Conservation (phyloP, 208 protist genomes). For the Vickermania spadyakhi region DNA sequence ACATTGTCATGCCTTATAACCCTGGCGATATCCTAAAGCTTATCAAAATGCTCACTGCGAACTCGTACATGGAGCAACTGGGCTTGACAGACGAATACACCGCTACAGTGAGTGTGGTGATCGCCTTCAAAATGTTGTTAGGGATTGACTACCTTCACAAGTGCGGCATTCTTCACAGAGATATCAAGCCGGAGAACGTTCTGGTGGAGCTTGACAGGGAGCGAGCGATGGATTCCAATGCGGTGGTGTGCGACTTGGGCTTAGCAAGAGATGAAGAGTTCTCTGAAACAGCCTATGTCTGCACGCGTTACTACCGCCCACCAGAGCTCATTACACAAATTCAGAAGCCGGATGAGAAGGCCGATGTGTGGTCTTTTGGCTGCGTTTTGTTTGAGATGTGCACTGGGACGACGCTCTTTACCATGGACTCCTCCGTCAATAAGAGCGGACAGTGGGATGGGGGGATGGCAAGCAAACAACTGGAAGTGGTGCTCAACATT, state of each 20-base stretch:
- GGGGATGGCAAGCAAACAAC: constrained; percentile 56
- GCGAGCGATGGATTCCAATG: constrained; percentile 54
- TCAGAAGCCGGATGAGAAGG: constrained; percentile 44
- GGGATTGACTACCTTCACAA: constrained; percentile 88
- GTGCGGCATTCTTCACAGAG: constrained; percentile 90
- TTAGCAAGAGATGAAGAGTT: constrained; percentile 69
- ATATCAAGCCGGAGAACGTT: constrained; percentile 97
- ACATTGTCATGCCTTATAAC: constrained; percentile 89
- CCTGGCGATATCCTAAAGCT: constrained; percentile 74
- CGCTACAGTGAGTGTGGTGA: constrained; percentile 50
- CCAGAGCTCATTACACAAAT: constrained; percentile 91
- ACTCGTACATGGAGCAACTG: constrained; percentile 14
- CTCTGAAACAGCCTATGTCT: constrained; percentile 89
- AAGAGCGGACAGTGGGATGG: constrained; percentile 70
- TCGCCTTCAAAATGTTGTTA: constrained; percentile 81
- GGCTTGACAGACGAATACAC: constrained; percentile 34
- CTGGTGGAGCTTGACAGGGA: constrained; percentile 73
- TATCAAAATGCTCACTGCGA: constrained; percentile 27
- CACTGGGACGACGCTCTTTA: constrained; percentile 91
- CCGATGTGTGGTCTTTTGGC: constrained; percentile 94
- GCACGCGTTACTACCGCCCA: constrained; percentile 94
- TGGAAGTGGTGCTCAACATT: constrained; percentile 76
- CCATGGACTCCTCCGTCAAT: constrained; percentile 53
- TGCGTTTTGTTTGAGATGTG: constrained; percentile 94
- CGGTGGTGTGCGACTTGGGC: constrained; percentile 82